Evolutionary conservation across 2,329 filamentous ascomycete species (phyloP).

Genomic region (Diaporthe amygdali): DNA sequence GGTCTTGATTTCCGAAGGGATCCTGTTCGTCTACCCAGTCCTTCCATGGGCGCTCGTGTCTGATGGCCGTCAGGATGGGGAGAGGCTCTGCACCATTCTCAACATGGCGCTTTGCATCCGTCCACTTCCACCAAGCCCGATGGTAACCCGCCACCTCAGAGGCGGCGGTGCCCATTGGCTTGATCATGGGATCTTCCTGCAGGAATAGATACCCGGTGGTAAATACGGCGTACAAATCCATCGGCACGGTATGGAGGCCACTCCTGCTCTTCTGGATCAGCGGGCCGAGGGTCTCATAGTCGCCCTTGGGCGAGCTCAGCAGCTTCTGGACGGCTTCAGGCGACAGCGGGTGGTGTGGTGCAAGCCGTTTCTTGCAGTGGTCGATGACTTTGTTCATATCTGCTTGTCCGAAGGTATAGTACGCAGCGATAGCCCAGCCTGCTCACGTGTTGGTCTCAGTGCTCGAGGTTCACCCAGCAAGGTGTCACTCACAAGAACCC

Average conservation of each 20-base stretch:
- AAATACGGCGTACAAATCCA: slow-evolving; percentile 19
- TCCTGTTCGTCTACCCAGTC: slow-evolving; percentile 19
- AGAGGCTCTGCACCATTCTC: background rate
- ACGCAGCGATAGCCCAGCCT: slow-evolving; percentile 19
- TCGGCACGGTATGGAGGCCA: slow-evolving; percentile 10
- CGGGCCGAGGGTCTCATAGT: slow-evolving; percentile 14
- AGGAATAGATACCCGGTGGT: slow-evolving; percentile 16
- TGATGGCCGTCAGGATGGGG: slow-evolving; percentile 19
- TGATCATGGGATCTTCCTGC: slow-evolving; percentile 10
- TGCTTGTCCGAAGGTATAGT: slow-evolving; percentile 17
- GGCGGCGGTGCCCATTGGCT: background rate
- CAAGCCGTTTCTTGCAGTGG: slow-evolving; percentile 17
- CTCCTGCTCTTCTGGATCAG: slow-evolving; percentile 11
- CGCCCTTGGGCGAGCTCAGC: background rate
- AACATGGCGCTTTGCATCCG: slow-evolving; percentile 10
- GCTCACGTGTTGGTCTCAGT: background rate
- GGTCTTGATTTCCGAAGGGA: slow-evolving; percentile 1
- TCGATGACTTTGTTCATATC: slow-evolving; percentile 4
- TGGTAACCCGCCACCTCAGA: slow-evolving; percentile 5
- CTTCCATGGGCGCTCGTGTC: slow-evolving; percentile 22
- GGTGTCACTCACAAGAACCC: slow-evolving; percentile 6
- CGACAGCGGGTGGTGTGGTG: slow-evolving; percentile 18
- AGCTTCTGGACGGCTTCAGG: slow-evolving; percentile 13
- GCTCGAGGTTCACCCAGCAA: background rate
- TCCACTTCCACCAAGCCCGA: slow-evolving; percentile 16